A percentile compares a stretch with the other conserved stretches of the same genome.
Evolutionary conservation across 148 eudicot species (phyloP).

Genomic region (Cornus kousa): DNA sequence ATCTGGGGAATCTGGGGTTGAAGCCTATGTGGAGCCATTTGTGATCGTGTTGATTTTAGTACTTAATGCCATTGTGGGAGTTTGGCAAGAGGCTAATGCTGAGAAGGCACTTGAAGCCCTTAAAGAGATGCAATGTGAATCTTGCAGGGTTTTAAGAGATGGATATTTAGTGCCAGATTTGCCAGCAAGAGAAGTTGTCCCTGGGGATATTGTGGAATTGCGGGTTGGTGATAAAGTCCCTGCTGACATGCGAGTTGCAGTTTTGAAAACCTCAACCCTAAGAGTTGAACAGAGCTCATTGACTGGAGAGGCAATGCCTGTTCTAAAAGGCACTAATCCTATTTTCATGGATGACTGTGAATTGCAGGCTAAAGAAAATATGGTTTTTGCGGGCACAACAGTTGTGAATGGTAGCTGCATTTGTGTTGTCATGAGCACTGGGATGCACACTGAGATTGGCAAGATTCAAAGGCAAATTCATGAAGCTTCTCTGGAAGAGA

Average conservation of each 20-base stretch:
- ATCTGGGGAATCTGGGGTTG: constrained; percentile 47
- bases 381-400: constrained; percentile 87
- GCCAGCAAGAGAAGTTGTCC: constrained; percentile 78
- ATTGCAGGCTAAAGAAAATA: constrained; percentile 72
- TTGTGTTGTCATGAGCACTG: constrained; percentile 58
- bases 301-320: constrained; percentile 88
- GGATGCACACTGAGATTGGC: constrained; percentile 75
- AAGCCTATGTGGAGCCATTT: constrained; percentile 73
- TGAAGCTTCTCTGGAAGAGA: constrained; percentile 72
- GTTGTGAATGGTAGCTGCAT: constrained; percentile 70
- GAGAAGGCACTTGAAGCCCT: constrained; percentile 85
- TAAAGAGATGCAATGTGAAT: constrained; percentile 79
- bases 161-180: constrained; percentile 63
- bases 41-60: constrained; percentile 67
- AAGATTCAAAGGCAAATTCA: constrained; percentile 74
- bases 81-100: constrained; percentile 90
- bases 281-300: constrained; percentile 81
- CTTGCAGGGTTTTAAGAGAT: constrained; percentile 62
- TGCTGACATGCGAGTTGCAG: constrained; percentile 72
- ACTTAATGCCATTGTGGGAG: constrained; percentile 79
- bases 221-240: constrained; percentile 85
- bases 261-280: constrained; percentile 63
- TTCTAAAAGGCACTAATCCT: constrained; percentile 46
- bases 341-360: constrained; percentile 62
- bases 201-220: constrained; percentile 80